Evolutionary conservation across 768 basidiomycete genomes (phyloP).

Genomic region (Lepiota venenata): DNA sequence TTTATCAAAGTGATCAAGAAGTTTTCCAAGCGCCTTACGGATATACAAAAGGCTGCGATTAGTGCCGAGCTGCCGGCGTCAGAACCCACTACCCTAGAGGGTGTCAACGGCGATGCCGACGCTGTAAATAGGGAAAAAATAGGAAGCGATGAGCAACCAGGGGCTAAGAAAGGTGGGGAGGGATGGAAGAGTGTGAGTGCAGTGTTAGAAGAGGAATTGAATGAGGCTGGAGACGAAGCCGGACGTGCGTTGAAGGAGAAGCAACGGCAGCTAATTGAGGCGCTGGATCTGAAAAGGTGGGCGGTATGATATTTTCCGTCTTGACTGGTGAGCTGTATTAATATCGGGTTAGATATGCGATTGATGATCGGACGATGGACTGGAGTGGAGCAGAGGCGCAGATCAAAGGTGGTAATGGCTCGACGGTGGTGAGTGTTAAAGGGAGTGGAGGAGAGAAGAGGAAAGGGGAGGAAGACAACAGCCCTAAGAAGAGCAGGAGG

Average conservation of each 20-base stretch:
- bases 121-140: conserved; percentile 22
- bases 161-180: conserved; percentile 14
- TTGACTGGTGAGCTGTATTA: conserved; percentile 11
- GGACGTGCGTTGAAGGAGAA: conserved; percentile 65
- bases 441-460: conserved; percentile 46
- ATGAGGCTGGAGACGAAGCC: conserved; percentile 75
- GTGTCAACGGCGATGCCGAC: not conserved
- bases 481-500: conserved; percentile 45
- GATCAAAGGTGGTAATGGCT: conserved; percentile 47
- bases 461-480: conserved; percentile 38
- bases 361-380: conserved; percentile 65
- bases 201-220: conserved; percentile 62
- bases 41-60: conserved; percentile 78
- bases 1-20: conserved; percentile 91
- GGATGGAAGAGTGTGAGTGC: conserved; percentile 43
- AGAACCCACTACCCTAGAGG: not conserved
- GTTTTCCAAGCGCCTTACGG: conserved; percentile 68
- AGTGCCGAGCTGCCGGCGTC: conserved; percentile 51
- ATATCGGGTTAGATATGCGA: conserved; percentile 56
- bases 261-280: conserved; percentile 85
- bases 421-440: conserved; percentile 80
- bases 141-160: not conserved
- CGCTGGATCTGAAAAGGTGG: conserved; percentile 86
- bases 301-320: conserved; percentile 28
- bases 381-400: conserved; percentile 77